Percentiles rank a stretch among this genome's conserved stretches.
Conservation (phyloP, 805 yeast species). For the Nakazawaea wickerhamii region DNA sequence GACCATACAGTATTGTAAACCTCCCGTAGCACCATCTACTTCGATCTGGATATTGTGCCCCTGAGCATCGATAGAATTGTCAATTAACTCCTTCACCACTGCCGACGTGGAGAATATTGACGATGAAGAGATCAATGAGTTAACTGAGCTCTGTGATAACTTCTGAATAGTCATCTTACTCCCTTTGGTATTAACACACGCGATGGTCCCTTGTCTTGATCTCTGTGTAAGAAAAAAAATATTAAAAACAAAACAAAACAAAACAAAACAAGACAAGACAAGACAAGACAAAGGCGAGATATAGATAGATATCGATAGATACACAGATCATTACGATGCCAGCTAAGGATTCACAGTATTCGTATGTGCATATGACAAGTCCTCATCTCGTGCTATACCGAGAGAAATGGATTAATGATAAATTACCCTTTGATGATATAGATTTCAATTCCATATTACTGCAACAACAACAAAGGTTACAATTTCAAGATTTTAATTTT, state of each 20-base stretch:
- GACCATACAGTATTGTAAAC: constrained; percentile 25
- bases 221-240: no score
- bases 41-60: constrained; percentile 29
- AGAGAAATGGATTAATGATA: constrained; percentile 28
- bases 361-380: constrained; percentile 26
- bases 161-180: constrained; percentile 16
- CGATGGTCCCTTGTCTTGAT: background rate
- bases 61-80: constrained; percentile 35
- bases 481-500: constrained; percentile 11
- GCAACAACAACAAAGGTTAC: constrained; percentile 11
- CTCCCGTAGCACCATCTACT: constrained; percentile 33
- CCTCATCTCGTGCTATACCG: constrained; percentile 25
- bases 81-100: constrained; percentile 36
- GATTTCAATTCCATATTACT: constrained; percentile 15
- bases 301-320: background rate
- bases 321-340: constrained; percentile 4
- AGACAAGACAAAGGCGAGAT: background rate
- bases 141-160: constrained; percentile 18
- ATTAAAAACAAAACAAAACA: background rate
- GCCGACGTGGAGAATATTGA: constrained; percentile 30
- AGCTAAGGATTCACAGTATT: constrained; percentile 22
- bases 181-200: background rate
- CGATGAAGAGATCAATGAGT: constrained; percentile 22
- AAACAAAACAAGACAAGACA: background rate
- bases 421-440: constrained; percentile 27